These are phyloP conservation scores for Arachnopeziza araneosa DNA, from an alignment of 2,329 filamentous ascomycete genomes.

Conservation along the genomic window DNA sequence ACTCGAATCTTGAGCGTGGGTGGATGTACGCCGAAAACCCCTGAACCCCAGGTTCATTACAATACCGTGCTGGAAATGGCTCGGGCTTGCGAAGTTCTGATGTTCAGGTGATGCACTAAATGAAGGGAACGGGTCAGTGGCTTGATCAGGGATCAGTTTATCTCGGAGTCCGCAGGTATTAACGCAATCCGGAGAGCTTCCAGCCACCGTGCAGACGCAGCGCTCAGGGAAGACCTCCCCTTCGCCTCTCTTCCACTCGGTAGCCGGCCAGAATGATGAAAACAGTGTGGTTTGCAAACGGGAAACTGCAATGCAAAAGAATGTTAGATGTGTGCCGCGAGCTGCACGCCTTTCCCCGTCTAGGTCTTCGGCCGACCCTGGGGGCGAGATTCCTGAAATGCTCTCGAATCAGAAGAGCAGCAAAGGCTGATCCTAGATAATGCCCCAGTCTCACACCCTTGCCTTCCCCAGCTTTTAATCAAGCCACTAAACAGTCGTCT, in stretches of 20 bases:
- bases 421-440: neutral
- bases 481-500: conserved; percentile 16
- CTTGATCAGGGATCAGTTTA: neutral
- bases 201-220: neutral
- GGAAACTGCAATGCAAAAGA: conserved; percentile 15
- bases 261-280: conserved; percentile 4
- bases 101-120: conserved; percentile 21
- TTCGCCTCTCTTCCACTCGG: conserved; percentile 11
- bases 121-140: neutral
- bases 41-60: conserved; percentile 8
- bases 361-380: neutral
- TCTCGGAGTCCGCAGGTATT: neutral
- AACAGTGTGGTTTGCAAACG: conserved; percentile 2
- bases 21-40: neutral
- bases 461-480: conserved; percentile 21
- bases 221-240: neutral
- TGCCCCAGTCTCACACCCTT: conserved; percentile 5
- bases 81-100: conserved; percentile 13
- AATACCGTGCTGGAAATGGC: conserved; percentile 4
- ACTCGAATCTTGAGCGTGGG: neutral
- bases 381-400: neutral
- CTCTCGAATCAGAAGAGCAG: neutral
- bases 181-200: neutral
- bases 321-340: conserved; percentile 15
- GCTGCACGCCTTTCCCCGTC: conserved; percentile 12